phyloP scores from a whole-genome alignment of 176 grass and related monocot species.

The Triticum timopheevii region DNA sequence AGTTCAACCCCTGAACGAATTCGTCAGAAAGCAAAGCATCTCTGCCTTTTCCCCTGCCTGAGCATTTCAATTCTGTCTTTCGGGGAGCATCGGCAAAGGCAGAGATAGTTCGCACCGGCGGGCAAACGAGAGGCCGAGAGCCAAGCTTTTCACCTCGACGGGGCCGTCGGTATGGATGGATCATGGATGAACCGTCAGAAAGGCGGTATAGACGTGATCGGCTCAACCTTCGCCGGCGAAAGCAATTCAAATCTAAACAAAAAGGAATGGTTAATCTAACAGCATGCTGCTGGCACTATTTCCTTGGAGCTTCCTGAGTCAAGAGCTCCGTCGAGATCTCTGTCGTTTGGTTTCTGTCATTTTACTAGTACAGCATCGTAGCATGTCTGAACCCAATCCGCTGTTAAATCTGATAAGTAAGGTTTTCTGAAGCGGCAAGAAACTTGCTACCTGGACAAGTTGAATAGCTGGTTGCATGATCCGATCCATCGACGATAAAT shows the following conservation, averaged over 20 bases:
- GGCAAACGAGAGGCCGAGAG: not conserved
- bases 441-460: not conserved
- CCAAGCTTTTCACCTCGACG: not conserved
- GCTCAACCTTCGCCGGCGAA: not conserved
- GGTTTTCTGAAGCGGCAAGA: not conserved
- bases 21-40: conserved; percentile 26
- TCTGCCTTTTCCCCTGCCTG: not conserved
- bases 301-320: not conserved
- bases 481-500: not conserved
- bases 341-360: not conserved
- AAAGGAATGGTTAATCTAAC: conserved; percentile 5
- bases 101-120: not conserved
- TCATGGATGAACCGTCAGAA: not conserved
- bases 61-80: conserved; percentile 27
- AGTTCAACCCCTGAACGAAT: not conserved
- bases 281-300: not conserved
- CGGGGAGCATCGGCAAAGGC: conserved; percentile 31
- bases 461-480: not conserved
- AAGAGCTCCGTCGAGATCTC: not conserved
- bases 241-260: not conserved
- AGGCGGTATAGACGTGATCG: conserved; percentile 1
- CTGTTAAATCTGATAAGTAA: conserved; percentile 5
- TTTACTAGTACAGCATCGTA: not conserved
- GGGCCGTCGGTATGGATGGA: not conserved
- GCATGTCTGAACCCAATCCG: not conserved